Base-by-base conservation (phyloP, 2,329 filamentous ascomycete genomes). In the Cercospora brassicicola region DNA sequence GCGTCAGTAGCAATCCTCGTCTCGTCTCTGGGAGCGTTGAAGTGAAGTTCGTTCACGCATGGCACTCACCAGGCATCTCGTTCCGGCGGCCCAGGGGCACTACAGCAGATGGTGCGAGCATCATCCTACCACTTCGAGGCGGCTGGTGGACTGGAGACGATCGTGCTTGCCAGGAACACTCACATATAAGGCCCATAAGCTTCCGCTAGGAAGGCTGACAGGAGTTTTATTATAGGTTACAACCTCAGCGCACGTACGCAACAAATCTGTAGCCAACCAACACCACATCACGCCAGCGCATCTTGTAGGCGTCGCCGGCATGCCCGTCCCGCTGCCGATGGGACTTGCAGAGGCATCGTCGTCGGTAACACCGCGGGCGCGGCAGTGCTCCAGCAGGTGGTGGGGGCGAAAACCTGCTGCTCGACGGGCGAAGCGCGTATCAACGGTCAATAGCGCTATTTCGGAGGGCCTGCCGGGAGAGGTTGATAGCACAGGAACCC, bases 51-150 rank as follows among this genome's bases (percentile, higher is more conserved):
- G 36, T 42, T 42, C 15, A 6, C 36, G 36, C 36, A 42, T 42
- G 6, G 36, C 36, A 42, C 36, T 42, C 36, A 42, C 36, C 36
- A 42, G 36, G 36, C 15, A 42, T 42, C 36, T 42, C 36, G 36
- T 42, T 42, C 7, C 36, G 36, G 36, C 36, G 36, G 36, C 36
- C 36, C 36, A 42, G 8, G 15, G 36, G 36, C 36, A 42, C 36
- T 1, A 9, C 36, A n/a, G 36, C 36, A 42, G 36, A 42, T 42
- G 5, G 36, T n/a, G 36, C 62, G 62, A 56, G 48, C 65, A 73
- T 70, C 30, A 62, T 56, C 23, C 66, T 59, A 71, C 39, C 20
- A 73, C 60, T 66, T 74, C 71, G 70, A 71, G 67, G 39, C 70
- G 68, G 30, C 71, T 69, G 23, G 62, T 59, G 26, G 61, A 59